Conservation (phyloP, 164 flowering plant species). For the Akebia trifoliata region DNA sequence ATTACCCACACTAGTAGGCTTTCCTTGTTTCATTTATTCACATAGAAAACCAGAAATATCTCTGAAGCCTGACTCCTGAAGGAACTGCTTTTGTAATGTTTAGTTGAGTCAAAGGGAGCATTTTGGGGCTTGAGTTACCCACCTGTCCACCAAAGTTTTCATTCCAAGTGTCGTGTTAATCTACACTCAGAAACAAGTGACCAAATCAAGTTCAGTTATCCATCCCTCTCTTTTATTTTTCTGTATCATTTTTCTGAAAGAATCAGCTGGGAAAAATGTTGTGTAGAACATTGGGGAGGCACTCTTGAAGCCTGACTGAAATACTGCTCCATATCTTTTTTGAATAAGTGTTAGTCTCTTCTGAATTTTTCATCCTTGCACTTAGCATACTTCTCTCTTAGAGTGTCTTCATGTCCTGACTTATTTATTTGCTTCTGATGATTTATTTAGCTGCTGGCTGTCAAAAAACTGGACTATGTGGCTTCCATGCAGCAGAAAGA, state of each 20-base stretch:
- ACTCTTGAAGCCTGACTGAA: background rate
- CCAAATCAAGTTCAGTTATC: background rate
- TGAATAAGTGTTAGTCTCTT: background rate
- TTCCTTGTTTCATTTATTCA: background rate
- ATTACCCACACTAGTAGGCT: background rate
- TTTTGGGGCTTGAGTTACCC: background rate
- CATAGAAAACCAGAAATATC: background rate
- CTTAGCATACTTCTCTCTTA: background rate
- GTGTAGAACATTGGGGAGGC: background rate
- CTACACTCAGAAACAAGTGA: too few species aligned
- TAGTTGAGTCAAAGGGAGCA: background rate
- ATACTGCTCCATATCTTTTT: background rate
- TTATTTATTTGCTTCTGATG: constrained; percentile 13
- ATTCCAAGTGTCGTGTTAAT: too few species aligned
- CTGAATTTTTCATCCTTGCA: background rate
- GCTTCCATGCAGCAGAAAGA: constrained; percentile 49
- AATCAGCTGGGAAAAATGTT: background rate
- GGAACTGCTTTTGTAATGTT: background rate
- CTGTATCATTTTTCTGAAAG: background rate
- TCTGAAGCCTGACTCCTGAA: background rate
- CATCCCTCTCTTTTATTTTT: background rate
- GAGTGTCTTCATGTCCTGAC: constrained; percentile 8
- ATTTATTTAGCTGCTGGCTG: constrained; percentile 55
- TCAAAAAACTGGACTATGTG: constrained; percentile 71
- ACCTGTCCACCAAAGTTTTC: background rate